phyloP scores from a whole-genome alignment of 352 stramenopile species.

The Phytophthora ohioensis region DNA sequence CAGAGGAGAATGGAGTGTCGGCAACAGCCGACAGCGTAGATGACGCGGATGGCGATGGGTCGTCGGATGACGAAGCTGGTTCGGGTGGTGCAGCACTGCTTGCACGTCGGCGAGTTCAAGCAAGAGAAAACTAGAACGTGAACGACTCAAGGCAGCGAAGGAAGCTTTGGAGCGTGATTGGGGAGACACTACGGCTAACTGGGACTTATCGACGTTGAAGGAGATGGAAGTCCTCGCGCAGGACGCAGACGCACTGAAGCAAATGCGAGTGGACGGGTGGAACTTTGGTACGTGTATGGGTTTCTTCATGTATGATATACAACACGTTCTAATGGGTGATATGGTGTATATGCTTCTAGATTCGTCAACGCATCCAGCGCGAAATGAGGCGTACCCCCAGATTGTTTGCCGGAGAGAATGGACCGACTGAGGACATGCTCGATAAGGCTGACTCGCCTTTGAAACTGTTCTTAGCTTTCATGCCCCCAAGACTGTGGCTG shows the following conservation, averaged over 20 bases:
- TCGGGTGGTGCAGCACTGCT: not conserved
- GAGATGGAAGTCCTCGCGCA: slow-evolving; percentile 22
- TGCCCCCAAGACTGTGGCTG: slow-evolving; percentile 8
- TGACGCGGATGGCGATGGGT: not conserved
- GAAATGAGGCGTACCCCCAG: slow-evolving; percentile 1
- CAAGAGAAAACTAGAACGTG: not conserved
- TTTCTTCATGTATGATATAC: slow-evolving; percentile 7
- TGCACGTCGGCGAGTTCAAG: not conserved
- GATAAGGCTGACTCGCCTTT: slow-evolving; percentile 13
- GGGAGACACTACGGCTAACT: not conserved
- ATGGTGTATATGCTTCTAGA: slow-evolving; percentile 22
- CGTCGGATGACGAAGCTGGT: not conserved
- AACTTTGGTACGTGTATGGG: slow-evolving; percentile 3
- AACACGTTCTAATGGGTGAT: not conserved
- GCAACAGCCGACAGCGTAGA: not conserved
- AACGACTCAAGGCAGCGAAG: not conserved
- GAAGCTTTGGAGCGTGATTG: not conserved
- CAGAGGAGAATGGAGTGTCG: not conserved
- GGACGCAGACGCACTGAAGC: slow-evolving; percentile 1
- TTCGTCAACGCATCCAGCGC: not conserved
- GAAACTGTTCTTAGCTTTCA: slow-evolving; percentile 23
- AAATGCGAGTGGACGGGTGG: slow-evolving; percentile 17
- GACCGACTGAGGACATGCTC: slow-evolving; percentile 2
- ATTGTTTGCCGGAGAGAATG: not conserved
- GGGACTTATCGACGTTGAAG: not conserved